phyloP scores from a whole-genome alignment of 371 early-diverging fungal species.

The Phascolomyces articulosus region DNA sequence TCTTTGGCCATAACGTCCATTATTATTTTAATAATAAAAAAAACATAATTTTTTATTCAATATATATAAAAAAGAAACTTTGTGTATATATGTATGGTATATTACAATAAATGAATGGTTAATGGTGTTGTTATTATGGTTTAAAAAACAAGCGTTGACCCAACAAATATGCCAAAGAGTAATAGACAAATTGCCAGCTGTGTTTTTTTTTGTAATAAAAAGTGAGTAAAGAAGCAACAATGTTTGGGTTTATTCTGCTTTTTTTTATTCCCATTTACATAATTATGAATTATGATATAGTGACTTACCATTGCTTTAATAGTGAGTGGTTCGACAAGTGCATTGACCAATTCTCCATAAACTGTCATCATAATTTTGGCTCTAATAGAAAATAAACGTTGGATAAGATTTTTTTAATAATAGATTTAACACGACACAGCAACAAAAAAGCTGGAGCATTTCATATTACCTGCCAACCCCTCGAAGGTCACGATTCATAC shows the following conservation, averaged over 20 bases:
- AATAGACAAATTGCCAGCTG: slow-evolving; percentile 8
- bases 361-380: slow-evolving; percentile 10
- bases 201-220: not conserved
- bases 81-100: not conserved
- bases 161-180: slow-evolving; percentile 2
- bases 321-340: slow-evolving; percentile 17
- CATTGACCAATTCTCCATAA: slow-evolving; percentile 20
- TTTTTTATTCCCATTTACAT: not conserved
- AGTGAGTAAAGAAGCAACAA: too few relatives aligned
- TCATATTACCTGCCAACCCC: not conserved
- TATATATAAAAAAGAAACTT: too few relatives aligned
- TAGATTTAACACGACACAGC: not conserved
- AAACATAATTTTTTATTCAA: too few relatives aligned
- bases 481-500: slow-evolving; percentile 12
- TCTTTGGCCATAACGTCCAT: too few relatives aligned
- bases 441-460: too few relatives aligned
- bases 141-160: not conserved
- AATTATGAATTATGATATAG: too few relatives aligned
- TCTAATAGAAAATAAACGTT: not conserved
- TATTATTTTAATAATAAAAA: too few relatives aligned
- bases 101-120: not conserved
- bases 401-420: too few relatives aligned
- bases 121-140: not conserved
- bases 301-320: slow-evolving; percentile 17
- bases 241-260: not conserved